Evolutionary conservation across 2,329 filamentous ascomycete genomes (phyloP).

Genomic region (Oidium heveae): DNA sequence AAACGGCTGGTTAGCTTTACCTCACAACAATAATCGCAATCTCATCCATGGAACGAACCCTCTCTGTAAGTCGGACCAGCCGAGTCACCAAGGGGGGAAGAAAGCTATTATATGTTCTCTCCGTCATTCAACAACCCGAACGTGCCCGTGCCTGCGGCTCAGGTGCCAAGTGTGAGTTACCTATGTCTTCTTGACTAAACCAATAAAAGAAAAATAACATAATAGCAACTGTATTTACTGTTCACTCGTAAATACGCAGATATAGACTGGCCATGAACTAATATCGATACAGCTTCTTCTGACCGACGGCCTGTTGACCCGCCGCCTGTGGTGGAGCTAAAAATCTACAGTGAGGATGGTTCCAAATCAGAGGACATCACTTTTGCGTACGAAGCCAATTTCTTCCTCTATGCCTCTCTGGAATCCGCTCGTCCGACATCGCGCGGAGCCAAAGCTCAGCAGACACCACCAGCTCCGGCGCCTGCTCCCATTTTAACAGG

Average conservation of each 20-base stretch:
- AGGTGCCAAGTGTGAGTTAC: constrained; percentile 63
- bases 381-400: constrained; percentile 84
- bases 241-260: no score
- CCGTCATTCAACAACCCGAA: constrained; percentile 81
- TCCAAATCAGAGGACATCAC: constrained; percentile 37
- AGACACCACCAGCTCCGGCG: constrained; percentile 22
- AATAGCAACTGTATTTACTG: no score
- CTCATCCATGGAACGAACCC: background rate
- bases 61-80: background rate
- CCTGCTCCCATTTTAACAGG: constrained; percentile 73
- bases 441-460: constrained; percentile 47
- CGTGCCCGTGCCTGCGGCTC: constrained; percentile 86
- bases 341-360: constrained; percentile 47
- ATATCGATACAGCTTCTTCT: constrained; percentile 6
- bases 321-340: constrained; percentile 78
- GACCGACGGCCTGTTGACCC: constrained; percentile 15
- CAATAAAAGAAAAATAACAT: no score
- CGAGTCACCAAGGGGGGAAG: constrained; percentile 46
- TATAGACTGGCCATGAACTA: no score
- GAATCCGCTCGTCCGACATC: constrained; percentile 68
- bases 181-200: background rate
- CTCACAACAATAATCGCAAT: no score
- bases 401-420: constrained; percentile 86
- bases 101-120: constrained; percentile 55
- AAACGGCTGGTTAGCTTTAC: no score